Evolutionary conservation across 768 basidiomycete genomes (phyloP).

Genomic region (Chalciporus piperatus): DNA sequence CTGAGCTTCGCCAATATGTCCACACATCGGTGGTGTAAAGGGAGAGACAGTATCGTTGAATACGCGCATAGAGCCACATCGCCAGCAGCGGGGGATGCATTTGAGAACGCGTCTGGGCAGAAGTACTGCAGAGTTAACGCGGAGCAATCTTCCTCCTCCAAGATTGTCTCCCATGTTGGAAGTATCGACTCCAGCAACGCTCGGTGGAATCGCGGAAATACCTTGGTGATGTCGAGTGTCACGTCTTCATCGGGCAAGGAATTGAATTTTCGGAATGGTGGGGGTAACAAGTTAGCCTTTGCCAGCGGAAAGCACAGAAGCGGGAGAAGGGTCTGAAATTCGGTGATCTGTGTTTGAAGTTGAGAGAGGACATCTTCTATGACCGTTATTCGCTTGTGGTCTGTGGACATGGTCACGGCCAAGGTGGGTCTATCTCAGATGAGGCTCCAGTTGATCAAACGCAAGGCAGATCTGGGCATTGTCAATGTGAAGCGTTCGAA

Average conservation of each 20-base stretch:
- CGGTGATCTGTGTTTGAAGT: slow-evolving; percentile 46
- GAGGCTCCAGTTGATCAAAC: background rate
- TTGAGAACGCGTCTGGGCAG: slow-evolving; percentile 61
- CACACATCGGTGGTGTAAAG: slow-evolving; percentile 49
- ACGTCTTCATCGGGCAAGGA: slow-evolving; percentile 27
- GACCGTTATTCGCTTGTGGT: slow-evolving; percentile 4
- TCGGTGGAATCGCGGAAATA: slow-evolving; percentile 59
- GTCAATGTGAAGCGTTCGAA: no score
- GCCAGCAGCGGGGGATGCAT: slow-evolving; percentile 47
- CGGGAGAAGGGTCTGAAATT: slow-evolving; percentile 49
- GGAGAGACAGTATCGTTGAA: slow-evolving; percentile 54
- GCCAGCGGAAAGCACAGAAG: slow-evolving; percentile 62
- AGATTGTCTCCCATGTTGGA: slow-evolving; percentile 62
- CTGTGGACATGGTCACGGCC: slow-evolving; percentile 6
- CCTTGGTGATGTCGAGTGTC: slow-evolving; percentile 25
- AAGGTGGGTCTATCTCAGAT: no score
- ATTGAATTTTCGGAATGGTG: slow-evolving; percentile 47
- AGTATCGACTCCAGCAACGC: slow-evolving; percentile 59
- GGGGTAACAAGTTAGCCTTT: slow-evolving; percentile 55
- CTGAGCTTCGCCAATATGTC: slow-evolving; percentile 53
- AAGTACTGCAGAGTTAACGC: slow-evolving; percentile 66
- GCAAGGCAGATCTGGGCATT: no score
- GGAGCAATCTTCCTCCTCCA: slow-evolving; percentile 48
- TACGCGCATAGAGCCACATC: slow-evolving; percentile 60
- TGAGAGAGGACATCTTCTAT: slow-evolving; percentile 39